Conservation (phyloP, 352 stramenopile species). For the Phytophthora ramorum region DNA sequence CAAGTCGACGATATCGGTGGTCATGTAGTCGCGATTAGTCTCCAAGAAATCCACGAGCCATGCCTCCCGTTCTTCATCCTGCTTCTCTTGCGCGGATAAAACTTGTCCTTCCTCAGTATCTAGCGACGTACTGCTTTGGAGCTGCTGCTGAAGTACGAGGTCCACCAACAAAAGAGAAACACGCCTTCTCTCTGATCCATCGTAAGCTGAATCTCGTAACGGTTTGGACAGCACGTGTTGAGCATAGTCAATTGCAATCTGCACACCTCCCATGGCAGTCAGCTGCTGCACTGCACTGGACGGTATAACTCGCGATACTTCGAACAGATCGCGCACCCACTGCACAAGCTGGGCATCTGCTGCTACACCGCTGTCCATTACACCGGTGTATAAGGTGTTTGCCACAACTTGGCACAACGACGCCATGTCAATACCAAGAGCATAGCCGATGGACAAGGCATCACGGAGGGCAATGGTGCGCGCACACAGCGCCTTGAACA, state of each 20-base stretch:
- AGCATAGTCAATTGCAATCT: conserved; percentile 69
- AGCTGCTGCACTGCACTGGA: conserved; percentile 78
- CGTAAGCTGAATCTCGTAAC: conserved; percentile 39
- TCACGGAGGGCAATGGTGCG: conserved; percentile 66
- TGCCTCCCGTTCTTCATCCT: conserved; percentile 42
- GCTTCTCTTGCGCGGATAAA: conserved; percentile 26
- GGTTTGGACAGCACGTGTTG: conserved; percentile 56
- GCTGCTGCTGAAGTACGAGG: conserved; percentile 67
- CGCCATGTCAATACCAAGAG: conserved; percentile 88
- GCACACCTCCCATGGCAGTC: conserved; percentile 54
- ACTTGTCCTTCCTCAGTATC: conserved; percentile 8
- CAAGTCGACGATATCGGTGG: conserved; percentile 65
- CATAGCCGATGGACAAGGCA: conserved; percentile 86
- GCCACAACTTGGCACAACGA: conserved; percentile 86
- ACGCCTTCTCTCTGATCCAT: conserved; percentile 48
- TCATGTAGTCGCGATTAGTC: conserved; percentile 66
- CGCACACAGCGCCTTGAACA: conserved; percentile 77
- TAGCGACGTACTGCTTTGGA: conserved; percentile 37
- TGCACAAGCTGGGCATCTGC: conserved; percentile 40
- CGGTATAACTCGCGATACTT: conserved; percentile 71
- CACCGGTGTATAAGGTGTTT: conserved; percentile 71
- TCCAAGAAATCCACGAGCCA: conserved; percentile 70
- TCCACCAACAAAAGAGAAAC: conserved; percentile 65
- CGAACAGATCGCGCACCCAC: conserved; percentile 83
- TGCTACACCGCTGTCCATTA: conserved; percentile 32